A percentile compares a stretch with the other conserved stretches of the same genome.
Conservation (phyloP, 495 filamentous ascomycete species). For the Aspergillus kassunensis region DNA sequence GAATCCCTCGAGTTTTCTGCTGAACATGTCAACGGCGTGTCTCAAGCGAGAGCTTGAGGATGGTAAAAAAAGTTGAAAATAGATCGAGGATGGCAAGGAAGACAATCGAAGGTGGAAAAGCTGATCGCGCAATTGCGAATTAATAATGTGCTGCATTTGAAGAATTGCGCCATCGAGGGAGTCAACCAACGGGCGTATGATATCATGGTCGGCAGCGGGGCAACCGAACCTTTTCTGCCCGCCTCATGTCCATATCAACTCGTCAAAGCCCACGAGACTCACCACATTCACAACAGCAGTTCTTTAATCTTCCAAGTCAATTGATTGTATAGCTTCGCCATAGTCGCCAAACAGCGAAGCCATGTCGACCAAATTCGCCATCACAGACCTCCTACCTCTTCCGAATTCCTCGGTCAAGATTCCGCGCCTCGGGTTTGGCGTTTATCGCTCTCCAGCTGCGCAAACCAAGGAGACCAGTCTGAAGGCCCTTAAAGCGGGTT, state of each 20-base stretch:
- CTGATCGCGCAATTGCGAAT: not conserved
- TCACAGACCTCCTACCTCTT: constrained; percentile 52
- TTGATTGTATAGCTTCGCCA: not conserved
- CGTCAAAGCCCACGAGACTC: constrained; percentile 1
- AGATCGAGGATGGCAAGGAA: not conserved
- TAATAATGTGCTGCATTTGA: not conserved
- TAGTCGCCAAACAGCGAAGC: not conserved
- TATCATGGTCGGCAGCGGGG: constrained; percentile 23
- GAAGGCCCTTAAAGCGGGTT: constrained; percentile 60
- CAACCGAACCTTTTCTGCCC: constrained; percentile 10
- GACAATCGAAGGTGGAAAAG: not conserved
- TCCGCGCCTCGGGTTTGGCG: constrained; percentile 70
- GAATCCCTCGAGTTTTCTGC: not conserved
- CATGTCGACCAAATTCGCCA: constrained; percentile 40
- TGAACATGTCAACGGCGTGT: not conserved
- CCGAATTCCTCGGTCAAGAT: constrained; percentile 51
- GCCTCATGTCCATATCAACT: constrained; percentile 6
- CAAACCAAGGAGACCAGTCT: constrained; percentile 53
- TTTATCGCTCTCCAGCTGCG: constrained; percentile 54
- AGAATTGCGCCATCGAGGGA: constrained; percentile 12
- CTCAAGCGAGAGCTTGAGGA: not conserved
- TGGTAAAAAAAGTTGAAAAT: not conserved
- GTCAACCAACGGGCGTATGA: constrained; percentile 17
- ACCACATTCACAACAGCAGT: not conserved
- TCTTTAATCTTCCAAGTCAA: not conserved